Evolutionary conservation across 352 stramenopile species (phyloP).

Genomic region (Plasmopara muralis): DNA sequence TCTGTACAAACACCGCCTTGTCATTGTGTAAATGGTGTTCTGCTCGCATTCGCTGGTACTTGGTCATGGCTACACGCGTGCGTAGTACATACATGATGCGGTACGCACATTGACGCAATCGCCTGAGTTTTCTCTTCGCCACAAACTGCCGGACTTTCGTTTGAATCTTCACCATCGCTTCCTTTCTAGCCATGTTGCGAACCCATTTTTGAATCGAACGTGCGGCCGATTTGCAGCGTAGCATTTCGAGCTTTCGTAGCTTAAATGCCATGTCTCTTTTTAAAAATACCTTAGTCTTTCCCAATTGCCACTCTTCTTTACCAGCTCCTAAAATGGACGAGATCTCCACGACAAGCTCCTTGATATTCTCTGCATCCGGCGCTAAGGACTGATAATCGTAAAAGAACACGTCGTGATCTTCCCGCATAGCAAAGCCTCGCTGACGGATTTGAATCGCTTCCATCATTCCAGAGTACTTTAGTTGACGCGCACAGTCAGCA

Average conservation of each 20-base stretch:
- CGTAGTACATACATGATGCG: slow-evolving; percentile 50
- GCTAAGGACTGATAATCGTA: slow-evolving; percentile 86
- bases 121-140: slow-evolving; percentile 43
- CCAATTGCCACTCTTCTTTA: slow-evolving; percentile 86
- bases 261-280: slow-evolving; percentile 78
- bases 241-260: slow-evolving; percentile 68
- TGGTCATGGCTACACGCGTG: slow-evolving; percentile 54
- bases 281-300: slow-evolving; percentile 85
- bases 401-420: slow-evolving; percentile 89
- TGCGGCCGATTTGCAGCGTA: slow-evolving; percentile 79
- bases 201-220: slow-evolving; percentile 79
- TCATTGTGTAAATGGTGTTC: slow-evolving; percentile 46
- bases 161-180: slow-evolving; percentile 64
- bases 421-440: slow-evolving; percentile 77
- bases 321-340: slow-evolving; percentile 78
- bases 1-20: slow-evolving; percentile 67
- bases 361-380: slow-evolving; percentile 78
- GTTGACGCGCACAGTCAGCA: slow-evolving; percentile 72
- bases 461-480: slow-evolving; percentile 91
- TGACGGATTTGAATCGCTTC: slow-evolving; percentile 88
- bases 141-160: slow-evolving; percentile 63
- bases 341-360: slow-evolving; percentile 77
- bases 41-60: slow-evolving; percentile 44
- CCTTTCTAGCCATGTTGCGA: slow-evolving; percentile 54
- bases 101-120: slow-evolving; percentile 54